phyloP scores from a whole-genome alignment of 805 yeast species.

The Metschnikowia peoriensis region DNA sequence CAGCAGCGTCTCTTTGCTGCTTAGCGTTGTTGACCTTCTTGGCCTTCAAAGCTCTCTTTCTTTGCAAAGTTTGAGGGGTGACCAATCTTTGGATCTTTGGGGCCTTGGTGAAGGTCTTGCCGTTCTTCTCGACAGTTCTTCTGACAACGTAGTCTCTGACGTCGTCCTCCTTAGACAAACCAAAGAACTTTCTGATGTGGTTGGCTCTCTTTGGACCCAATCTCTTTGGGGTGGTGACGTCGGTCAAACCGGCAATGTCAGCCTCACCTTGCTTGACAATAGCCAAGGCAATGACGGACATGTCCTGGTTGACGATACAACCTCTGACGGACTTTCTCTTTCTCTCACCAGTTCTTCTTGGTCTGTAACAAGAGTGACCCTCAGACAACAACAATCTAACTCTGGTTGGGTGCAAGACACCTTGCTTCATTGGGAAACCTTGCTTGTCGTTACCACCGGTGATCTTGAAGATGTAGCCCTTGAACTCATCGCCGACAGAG shows the following conservation, averaged over 20 bases:
- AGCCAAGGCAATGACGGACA: conserved; percentile 91
- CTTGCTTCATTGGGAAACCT: conserved; percentile 99
- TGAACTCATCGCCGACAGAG: conserved; percentile 97
- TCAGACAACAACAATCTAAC: conserved; percentile 91
- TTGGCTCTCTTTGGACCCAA: conserved; percentile 99
- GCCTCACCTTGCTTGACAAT: conserved; percentile 96
- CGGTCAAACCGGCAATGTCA: conserved; percentile 95
- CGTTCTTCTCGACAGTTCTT: conserved; percentile 98
- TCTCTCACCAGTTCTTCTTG: conserved; percentile 99
- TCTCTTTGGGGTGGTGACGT: conserved; percentile 94
- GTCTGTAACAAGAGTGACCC: conserved; percentile 99
- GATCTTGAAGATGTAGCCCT: conserved; percentile 98
- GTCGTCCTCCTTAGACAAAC: conserved; percentile 92
- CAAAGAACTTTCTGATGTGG: conserved; percentile 99
- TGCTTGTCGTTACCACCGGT: conserved; percentile 99
- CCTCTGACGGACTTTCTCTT: conserved; percentile 99
- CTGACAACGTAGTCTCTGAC: conserved; percentile 85
- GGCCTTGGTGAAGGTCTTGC: conserved; percentile 98
- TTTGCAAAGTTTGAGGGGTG: conserved; percentile 98
- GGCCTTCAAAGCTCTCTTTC: conserved; percentile 96
- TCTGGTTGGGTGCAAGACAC: conserved; percentile 99
- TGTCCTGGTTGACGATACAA: conserved; percentile 96
- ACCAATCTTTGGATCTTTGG: conserved; percentile 99
- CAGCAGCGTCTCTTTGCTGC: conserved; percentile 99
- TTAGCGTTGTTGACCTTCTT: conserved; percentile 95